Base-by-base conservation (phyloP, 2,329 filamentous ascomycete species). In the Xylariaceae sp. region DNA sequence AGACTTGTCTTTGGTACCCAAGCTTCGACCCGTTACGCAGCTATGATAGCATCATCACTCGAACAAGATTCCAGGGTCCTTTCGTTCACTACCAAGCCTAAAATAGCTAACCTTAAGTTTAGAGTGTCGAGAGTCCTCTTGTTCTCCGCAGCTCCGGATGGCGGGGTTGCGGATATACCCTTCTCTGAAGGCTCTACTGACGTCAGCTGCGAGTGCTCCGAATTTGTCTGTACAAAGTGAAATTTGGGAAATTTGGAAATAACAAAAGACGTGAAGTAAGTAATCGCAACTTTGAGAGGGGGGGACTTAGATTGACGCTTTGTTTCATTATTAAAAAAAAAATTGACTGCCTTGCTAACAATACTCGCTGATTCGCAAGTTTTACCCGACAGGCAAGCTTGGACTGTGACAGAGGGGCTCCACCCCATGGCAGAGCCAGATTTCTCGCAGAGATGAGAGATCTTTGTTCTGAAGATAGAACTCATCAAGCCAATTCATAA, bases 121-220 rank as follows among this genome's bases (percentile, higher is more conserved):
- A 33, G 18, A 30, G 37, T 30, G 30, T 36, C 41, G 34, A 33
- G 13, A 28, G 26, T 34, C 35, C 31, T 24, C 21, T 24, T 6
- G 11, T 33, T 26, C 14, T 17, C 15, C 11, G 28, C 18, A 18
- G 9, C 34, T 14, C 12, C 17, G 11, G 11, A 27, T 7, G 21
- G 39, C 24, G 31, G 37, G 36, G 26, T 43, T 30, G 7, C 11
- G 21, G 6, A 24, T 24, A 9, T n/a, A 17, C 9, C 27, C 31
- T 18, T n/a, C n/a, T n/a, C n/a, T n/a, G n/a, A n/a, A n/a, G n/a
- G n/a, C 14, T 24, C 9, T 23, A 16, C 24, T 43, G 40, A 46
- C 43, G 43, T 41, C 43, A 43, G 33, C 36, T 38, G 43, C 39
- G 39, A 42, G 4, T 16, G 27, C 43, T 36, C 44, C 40, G 40